Evolutionary conservation across 202 grass and related monocot species (phyloP).

Genomic region (Hordeum pubiflorum): DNA sequence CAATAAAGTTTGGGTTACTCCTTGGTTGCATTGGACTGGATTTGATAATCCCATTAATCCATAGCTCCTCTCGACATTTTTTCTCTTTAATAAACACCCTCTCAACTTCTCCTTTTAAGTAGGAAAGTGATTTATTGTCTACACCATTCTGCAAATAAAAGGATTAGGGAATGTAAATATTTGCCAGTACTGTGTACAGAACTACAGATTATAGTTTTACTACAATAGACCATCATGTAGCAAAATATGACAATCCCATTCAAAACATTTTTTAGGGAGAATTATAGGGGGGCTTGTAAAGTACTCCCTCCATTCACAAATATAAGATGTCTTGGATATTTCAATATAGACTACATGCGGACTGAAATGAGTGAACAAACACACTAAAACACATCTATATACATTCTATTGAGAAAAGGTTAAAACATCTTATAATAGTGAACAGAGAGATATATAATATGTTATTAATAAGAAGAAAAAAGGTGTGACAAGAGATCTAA

Average conservation of each 20-base stretch:
- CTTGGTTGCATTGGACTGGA: slow-evolving; percentile 56
- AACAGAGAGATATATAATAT: not conserved
- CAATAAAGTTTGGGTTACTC: slow-evolving; percentile 58
- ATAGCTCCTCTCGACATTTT: slow-evolving; percentile 65
- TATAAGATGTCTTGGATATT: too few relatives aligned
- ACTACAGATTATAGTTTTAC: not conserved
- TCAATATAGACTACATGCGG: too few relatives aligned
- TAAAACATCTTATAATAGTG: too few relatives aligned
- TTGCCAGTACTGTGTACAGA: not conserved
- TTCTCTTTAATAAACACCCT: slow-evolving; percentile 67
- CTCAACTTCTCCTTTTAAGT: slow-evolving; percentile 69
- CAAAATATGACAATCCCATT: not conserved
- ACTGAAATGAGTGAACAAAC: too few relatives aligned
- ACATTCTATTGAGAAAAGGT: too few relatives aligned
- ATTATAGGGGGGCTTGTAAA: too few relatives aligned
- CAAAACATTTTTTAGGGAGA: not conserved
- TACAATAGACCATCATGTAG: slow-evolving; percentile 8
- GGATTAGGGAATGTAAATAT: not conserved
- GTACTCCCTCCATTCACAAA: not conserved
- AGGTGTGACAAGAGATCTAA: not conserved
- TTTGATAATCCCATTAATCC: slow-evolving; percentile 69
- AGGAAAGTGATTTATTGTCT: slow-evolving; percentile 44
- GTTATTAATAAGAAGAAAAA: not conserved
- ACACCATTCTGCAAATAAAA: slow-evolving; percentile 47
- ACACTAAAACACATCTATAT: too few relatives aligned